A percentile compares a stretch with the other conserved stretches of the same genome.
phyloP scores from a whole-genome alignment of 2,329 filamentous ascomycete genomes.

The Botrytis tulipae region DNA sequence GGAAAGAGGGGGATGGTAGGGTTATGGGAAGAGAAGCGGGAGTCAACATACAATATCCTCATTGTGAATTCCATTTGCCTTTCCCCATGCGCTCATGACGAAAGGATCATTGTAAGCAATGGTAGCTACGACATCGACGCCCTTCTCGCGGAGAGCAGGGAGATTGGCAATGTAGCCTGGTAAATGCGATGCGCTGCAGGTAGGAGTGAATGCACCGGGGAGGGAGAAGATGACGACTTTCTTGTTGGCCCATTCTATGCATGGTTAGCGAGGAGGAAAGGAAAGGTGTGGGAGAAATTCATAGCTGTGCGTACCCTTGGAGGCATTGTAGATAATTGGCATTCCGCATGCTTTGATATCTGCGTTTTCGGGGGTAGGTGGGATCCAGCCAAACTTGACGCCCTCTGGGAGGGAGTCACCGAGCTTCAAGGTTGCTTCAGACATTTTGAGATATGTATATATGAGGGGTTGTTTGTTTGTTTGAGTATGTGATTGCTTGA shows the following conservation, averaged over 20 bases:
- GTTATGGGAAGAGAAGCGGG: background rate
- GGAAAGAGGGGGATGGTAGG: background rate
- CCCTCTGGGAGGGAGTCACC: slow-evolving; percentile 81
- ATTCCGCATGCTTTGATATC: slow-evolving; percentile 74
- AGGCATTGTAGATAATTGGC: slow-evolving; percentile 75
- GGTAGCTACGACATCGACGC: slow-evolving; percentile 65
- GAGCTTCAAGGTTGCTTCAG: slow-evolving; percentile 46
- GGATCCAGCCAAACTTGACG: slow-evolving; percentile 81
- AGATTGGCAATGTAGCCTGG: slow-evolving; percentile 66
- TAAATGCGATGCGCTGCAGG: slow-evolving; percentile 66
- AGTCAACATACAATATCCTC: slow-evolving; percentile 56
- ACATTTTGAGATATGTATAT: slow-evolving; percentile 24
- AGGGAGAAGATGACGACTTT: slow-evolving; percentile 69
- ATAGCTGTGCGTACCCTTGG: slow-evolving; percentile 56
- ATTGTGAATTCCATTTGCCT: slow-evolving; percentile 64
- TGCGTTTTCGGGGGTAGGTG: slow-evolving; percentile 66
- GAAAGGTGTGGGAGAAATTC: background rate
- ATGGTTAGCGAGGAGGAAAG: background rate
- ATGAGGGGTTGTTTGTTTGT: background rate
- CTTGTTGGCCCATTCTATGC: slow-evolving; percentile 61
- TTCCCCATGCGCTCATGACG: slow-evolving; percentile 72
- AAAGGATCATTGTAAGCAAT: slow-evolving; percentile 68
- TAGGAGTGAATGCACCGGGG: slow-evolving; percentile 68
- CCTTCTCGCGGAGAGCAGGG: slow-evolving; percentile 59
- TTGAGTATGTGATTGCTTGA: background rate